These are phyloP conservation scores for Naganishia sp. DNA, from an alignment of 1,284 basidiomycete species.

Conservation along the genomic window DNA sequence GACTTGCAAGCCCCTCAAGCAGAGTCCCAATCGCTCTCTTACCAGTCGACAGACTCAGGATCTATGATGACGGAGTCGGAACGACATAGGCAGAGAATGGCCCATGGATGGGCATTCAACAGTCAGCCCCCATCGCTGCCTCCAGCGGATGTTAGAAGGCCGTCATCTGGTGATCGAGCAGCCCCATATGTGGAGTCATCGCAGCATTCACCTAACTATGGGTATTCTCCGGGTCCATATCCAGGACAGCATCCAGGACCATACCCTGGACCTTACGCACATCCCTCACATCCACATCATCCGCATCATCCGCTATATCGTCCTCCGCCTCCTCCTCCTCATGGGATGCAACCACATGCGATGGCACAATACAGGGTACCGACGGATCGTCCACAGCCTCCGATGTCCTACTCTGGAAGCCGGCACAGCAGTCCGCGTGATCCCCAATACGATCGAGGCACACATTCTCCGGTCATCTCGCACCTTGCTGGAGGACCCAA, in stretches of 20 bases:
- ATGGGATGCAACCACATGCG: conserved; percentile 1
- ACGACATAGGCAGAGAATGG: conserved; percentile 13
- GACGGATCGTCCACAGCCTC: conserved; percentile 4
- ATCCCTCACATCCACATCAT: conserved; percentile 3
- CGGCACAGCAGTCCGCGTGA: conserved; percentile 7
- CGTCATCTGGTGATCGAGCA: neutral
- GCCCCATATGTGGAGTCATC: no score
- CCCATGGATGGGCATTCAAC: conserved; percentile 17
- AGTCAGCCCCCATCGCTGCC: conserved; percentile 7
- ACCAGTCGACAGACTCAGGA: conserved; percentile 12
- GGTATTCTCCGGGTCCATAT: neutral
- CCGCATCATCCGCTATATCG: neutral
- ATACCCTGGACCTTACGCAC: neutral
- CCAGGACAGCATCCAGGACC: neutral
- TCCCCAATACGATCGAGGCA: no score
- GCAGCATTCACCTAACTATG: no score
- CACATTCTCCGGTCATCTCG: no score
- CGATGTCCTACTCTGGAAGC: neutral
- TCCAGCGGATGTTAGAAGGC: neutral
- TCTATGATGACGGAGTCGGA: conserved; percentile 4
- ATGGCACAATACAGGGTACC: neutral
- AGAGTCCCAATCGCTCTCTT: conserved; percentile 9
- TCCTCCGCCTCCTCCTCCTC: neutral
- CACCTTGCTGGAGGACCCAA: no score
- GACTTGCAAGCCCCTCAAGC: neutral